These are phyloP conservation scores for Puccinia novopanici DNA, from an alignment of 1,284 basidiomycete species.

Conservation along the genomic window DNA sequence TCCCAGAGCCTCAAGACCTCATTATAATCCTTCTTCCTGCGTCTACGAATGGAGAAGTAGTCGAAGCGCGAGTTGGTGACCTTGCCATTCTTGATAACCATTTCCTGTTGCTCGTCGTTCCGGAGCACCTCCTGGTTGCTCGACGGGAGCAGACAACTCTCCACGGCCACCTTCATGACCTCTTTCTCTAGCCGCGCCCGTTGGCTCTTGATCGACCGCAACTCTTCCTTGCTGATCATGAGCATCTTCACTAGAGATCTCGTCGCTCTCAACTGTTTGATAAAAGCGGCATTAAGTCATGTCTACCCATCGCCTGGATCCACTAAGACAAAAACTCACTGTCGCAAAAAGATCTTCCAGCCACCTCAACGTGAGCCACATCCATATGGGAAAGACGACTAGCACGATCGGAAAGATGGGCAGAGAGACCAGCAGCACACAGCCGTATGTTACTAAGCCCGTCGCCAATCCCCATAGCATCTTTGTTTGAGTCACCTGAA, in stretches of 20 bases:
- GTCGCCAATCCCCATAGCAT: slow-evolving; percentile 75
- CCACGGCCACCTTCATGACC: slow-evolving; percentile 68
- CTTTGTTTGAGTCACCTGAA: slow-evolving; percentile 79
- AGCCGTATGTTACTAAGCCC: slow-evolving; percentile 69
- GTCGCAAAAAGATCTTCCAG: slow-evolving; percentile 77
- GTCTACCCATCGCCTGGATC: background rate
- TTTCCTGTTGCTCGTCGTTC: slow-evolving; percentile 63
- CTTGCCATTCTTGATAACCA: slow-evolving; percentile 74
- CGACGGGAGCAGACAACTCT: slow-evolving; percentile 67
- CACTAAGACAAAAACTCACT: slow-evolving; percentile 1
- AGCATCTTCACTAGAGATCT: slow-evolving; percentile 68
- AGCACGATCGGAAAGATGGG: slow-evolving; percentile 66
- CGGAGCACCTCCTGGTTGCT: slow-evolving; percentile 70
- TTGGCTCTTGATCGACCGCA: slow-evolving; percentile 65
- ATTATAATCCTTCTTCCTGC: slow-evolving; percentile 83
- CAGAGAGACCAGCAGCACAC: slow-evolving; percentile 66
- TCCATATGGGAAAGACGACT: slow-evolving; percentile 68
- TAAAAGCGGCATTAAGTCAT: background rate
- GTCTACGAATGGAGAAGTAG: slow-evolving; percentile 74
- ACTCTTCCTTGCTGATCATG: slow-evolving; percentile 65
- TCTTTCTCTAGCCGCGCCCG: slow-evolving; percentile 67
- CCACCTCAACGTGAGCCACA: slow-evolving; percentile 86
- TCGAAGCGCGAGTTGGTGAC: slow-evolving; percentile 65
- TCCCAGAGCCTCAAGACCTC: slow-evolving; percentile 77
- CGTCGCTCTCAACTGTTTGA: slow-evolving; percentile 67